Base-by-base conservation (phyloP, 2,329 filamentous ascomycete species). In the Colletotrichum phormii region DNA sequence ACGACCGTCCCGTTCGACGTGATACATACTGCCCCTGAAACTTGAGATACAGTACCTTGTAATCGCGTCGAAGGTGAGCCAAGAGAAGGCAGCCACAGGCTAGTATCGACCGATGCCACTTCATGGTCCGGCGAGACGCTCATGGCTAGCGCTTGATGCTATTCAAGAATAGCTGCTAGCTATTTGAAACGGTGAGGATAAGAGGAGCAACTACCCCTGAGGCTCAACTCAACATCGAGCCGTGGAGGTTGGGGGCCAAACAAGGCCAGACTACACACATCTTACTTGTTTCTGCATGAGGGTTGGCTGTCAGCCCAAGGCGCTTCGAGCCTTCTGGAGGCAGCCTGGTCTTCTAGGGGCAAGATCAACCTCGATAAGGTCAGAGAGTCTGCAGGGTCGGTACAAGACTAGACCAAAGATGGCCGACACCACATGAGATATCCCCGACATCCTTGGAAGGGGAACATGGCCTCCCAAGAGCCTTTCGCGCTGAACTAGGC, bases 271-370 rank as follows among this genome's bases (percentile, higher is more conserved):
- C 42, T 6, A 15, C 29, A 37, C 18, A 13, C 13, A 54, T 61
- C 37, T 65, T n/a, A 55, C 55, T 35, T 54, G 22, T 51, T 46
- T 24, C 55, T 60, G 66, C 71, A 71, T 73, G 35, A 61, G 60
- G 31, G 31, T 57, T 33, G 33, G 29, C 46, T 55, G 29, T 60
- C 22, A 51, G 49, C 35, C 42, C 55, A 60, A 58, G 51, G 71
- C 71, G 71, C 70, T 57, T 69, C 42, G 7, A 15, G 11, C 7
- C 31, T n/a, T 31, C 26, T 13, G 22, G 33, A 65, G n/a, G 33
- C 42, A 71, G 71, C 67, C 61, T 71, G 66, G 57, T 53, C 22
- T 51, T 55, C 46, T 31, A 33, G 13, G 33, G n/a, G 51, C n/a
- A 57, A 13, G 33, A 49, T 51, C 67, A 49, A 59, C 71, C 71